Conservation (phyloP, 805 yeast genomes). For the Saturnispora sanitii region DNA sequence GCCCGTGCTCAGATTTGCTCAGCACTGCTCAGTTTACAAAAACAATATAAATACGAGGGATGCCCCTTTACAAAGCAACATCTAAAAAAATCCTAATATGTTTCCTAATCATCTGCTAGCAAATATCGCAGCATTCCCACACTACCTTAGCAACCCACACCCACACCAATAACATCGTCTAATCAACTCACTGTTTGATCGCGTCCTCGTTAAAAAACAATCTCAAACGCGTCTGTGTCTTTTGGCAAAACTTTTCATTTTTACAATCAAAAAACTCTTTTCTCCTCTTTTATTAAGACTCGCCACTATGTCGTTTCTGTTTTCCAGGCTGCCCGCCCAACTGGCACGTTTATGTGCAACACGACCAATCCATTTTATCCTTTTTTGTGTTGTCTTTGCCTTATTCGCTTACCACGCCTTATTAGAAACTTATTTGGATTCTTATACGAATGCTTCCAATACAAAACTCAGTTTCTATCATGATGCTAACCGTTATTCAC, state of each 20-base stretch:
- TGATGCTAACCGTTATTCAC: slow-evolving; percentile 25
- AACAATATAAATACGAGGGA: too few species aligned
- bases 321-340: slow-evolving; percentile 22
- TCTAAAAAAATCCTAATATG: too few species aligned
- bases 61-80: too few species aligned
- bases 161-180: too few species aligned
- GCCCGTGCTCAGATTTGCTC: too few species aligned
- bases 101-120: too few species aligned
- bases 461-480: slow-evolving; percentile 28
- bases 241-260: background rate
- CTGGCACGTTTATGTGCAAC: slow-evolving; percentile 49
- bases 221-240: too few species aligned
- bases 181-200: too few species aligned
- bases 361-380: slow-evolving; percentile 80
- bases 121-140: too few species aligned
- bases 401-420: slow-evolving; percentile 72
- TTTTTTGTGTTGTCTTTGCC: slow-evolving; percentile 61
- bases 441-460: slow-evolving; percentile 6
- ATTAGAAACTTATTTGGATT: slow-evolving; percentile 46
- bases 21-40: too few species aligned
- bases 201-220: too few species aligned
- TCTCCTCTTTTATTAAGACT: background rate
- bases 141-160: too few species aligned
- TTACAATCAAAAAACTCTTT: background rate
- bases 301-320: slow-evolving; percentile 10